These are phyloP conservation scores for Solanum paucissectum DNA, from an alignment of 257 asterid species.

Conservation along the genomic window DNA sequence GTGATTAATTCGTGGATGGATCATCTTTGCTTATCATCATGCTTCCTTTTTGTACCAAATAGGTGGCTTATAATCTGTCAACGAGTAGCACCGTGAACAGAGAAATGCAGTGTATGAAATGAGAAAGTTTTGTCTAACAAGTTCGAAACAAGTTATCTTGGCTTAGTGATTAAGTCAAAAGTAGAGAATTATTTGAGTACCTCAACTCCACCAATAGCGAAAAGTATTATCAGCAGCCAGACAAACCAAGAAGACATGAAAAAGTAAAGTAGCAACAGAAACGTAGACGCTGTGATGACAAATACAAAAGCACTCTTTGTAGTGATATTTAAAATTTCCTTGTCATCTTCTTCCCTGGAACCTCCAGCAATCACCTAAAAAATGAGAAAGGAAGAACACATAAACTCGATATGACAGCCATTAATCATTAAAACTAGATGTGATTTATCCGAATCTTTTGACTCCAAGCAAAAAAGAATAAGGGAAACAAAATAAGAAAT, in stretches of 20 bases:
- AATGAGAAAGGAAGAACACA: background rate
- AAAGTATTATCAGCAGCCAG: conserved; percentile 87
- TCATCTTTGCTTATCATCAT: background rate
- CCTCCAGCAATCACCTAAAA: conserved; percentile 47
- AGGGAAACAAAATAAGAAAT: background rate
- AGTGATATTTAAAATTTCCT: conserved; percentile 53
- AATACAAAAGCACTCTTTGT: conserved; percentile 76
- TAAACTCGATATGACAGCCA: background rate
- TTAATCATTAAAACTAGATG: background rate
- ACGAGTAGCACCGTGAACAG: background rate
- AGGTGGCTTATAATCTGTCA: background rate
- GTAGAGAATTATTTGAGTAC: conserved; percentile 30
- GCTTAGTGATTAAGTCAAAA: background rate
- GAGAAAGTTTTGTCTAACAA: background rate
- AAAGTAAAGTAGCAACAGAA: conserved; percentile 85
- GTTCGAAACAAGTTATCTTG: background rate
- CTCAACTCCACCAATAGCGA: conserved; percentile 96
- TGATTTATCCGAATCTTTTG: background rate
- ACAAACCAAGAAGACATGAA: conserved; percentile 98
- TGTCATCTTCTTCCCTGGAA: conserved; percentile 55
- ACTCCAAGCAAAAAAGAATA: background rate
- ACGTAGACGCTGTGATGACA: conserved; percentile 80
- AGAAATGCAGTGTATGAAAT: background rate
- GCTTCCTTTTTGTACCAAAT: background rate
- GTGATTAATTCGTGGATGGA: background rate